phyloP scores from a whole-genome alignment of 192 early-diverging fungal genomes.

The Coemansia sp. region DNA sequence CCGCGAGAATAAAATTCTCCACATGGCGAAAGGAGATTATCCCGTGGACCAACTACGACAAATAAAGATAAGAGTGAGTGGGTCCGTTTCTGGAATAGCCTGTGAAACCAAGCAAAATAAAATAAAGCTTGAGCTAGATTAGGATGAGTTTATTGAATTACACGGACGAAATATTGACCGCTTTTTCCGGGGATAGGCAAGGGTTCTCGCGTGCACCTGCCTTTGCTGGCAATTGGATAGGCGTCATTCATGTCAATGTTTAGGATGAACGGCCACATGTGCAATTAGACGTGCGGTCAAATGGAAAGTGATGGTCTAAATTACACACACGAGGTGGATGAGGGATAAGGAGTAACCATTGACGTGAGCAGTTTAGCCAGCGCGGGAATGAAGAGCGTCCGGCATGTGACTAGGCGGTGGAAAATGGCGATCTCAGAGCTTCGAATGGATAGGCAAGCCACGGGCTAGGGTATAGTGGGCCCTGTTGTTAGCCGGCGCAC shows the following conservation, averaged over 20 bases:
- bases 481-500: neutral
- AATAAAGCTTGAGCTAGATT: neutral
- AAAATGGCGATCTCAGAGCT: neutral
- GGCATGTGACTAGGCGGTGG: conserved; percentile 2
- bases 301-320: neutral
- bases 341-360: neutral
- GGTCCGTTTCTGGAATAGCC: neutral
- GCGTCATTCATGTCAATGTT: neutral
- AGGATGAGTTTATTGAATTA: neutral
- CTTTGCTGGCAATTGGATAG: neutral
- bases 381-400: neutral
- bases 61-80: neutral
- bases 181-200: neutral
- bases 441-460: conserved; percentile 3
- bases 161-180: neutral
- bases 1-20: neutral
- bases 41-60: neutral
- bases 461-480: conserved; percentile 5
- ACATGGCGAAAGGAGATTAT: neutral
- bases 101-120: neutral
- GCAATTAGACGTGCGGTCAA: neutral
- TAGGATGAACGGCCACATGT: neutral
- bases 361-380: neutral
- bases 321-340: neutral
- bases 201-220: conserved; percentile 6